phyloP scores from a whole-genome alignment of 768 basidiomycete genomes.

The Boletus speciosus region DNA sequence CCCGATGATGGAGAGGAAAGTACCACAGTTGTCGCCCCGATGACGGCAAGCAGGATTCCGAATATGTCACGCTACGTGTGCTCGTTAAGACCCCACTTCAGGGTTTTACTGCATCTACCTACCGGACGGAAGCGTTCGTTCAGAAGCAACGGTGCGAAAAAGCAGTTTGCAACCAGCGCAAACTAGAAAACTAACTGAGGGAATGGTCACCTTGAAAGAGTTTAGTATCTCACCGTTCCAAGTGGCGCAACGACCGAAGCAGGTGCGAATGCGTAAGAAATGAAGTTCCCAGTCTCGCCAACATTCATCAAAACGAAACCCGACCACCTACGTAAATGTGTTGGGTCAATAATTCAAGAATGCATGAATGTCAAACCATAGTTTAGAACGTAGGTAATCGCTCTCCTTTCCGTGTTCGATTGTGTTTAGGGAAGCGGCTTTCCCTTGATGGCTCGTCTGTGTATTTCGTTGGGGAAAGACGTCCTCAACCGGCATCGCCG shows the following conservation, averaged over 20 bases:
- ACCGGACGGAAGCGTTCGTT: conserved; percentile 80
- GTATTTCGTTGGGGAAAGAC: conserved; percentile 26
- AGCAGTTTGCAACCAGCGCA: conserved; percentile 92
- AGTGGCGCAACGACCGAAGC: conserved; percentile 93
- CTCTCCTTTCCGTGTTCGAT: conserved; percentile 50
- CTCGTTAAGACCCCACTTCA: conserved; percentile 13
- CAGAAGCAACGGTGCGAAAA: conserved; percentile 85
- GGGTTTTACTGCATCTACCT: conserved; percentile 17
- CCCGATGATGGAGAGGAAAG: conserved; percentile 72
- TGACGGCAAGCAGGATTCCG: conserved; percentile 74
- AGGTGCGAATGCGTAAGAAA: conserved; percentile 85
- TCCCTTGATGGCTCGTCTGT: conserved; percentile 3
- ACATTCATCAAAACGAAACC: conserved; percentile 88
- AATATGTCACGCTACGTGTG: conserved; percentile 63
- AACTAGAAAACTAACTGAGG: conserved; percentile 44
- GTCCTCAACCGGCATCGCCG: conserved; percentile 39
- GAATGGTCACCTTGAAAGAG: neutral
- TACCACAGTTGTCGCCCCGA: conserved; percentile 94
- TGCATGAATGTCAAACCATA: conserved; percentile 56
- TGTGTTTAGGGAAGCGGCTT: conserved; percentile 17
- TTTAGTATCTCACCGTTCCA: conserved; percentile 67
- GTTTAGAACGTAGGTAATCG: conserved; percentile 77
- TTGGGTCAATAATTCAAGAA: neutral
- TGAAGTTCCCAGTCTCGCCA: conserved; percentile 89
- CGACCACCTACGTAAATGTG: conserved; percentile 61